Conservation (phyloP, 1,139 yeast species). For the Candida sp. region DNA sequence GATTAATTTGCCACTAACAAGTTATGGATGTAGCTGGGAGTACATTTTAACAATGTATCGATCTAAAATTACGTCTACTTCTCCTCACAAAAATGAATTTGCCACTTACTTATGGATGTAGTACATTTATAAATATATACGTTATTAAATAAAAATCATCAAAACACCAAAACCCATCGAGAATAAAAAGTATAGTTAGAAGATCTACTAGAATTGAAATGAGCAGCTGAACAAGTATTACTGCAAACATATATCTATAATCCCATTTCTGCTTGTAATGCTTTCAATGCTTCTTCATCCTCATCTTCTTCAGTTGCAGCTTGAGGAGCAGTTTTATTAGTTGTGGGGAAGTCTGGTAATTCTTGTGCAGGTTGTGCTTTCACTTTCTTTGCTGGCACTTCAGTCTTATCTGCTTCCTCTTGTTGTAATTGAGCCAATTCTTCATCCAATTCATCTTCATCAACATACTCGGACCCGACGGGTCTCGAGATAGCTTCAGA, state of each 20-base stretch:
- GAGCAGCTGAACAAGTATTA: background rate
- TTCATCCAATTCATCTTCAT: conserved; percentile 84
- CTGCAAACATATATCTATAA: conserved; percentile 31
- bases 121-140: background rate
- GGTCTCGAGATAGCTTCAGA: conserved; percentile 96
- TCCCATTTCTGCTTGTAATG: conserved; percentile 95
- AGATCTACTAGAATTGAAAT: background rate
- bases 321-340: conserved; percentile 34
- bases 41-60: too few relatives aligned
- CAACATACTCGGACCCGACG: conserved; percentile 69
- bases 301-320: conserved; percentile 64
- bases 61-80: too few relatives aligned
- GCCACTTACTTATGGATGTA: background rate
- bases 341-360: conserved; percentile 50
- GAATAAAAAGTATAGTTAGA: background rate
- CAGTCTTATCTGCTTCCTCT: conserved; percentile 57
- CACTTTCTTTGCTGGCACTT: conserved; percentile 13
- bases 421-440: conserved; percentile 88
- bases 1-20: background rate
- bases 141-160: background rate
- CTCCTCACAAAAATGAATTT: too few relatives aligned
- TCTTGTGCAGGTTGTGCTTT: conserved; percentile 16
- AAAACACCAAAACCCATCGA: background rate
- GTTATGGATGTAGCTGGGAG: too few relatives aligned
- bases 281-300: conserved; percentile 88